Percentiles rank a stretch among this genome's conserved stretches.
Evolutionary conservation across 2,329 filamentous ascomycete species (phyloP).

Genomic region (Fragosphaeria purpurea): DNA sequence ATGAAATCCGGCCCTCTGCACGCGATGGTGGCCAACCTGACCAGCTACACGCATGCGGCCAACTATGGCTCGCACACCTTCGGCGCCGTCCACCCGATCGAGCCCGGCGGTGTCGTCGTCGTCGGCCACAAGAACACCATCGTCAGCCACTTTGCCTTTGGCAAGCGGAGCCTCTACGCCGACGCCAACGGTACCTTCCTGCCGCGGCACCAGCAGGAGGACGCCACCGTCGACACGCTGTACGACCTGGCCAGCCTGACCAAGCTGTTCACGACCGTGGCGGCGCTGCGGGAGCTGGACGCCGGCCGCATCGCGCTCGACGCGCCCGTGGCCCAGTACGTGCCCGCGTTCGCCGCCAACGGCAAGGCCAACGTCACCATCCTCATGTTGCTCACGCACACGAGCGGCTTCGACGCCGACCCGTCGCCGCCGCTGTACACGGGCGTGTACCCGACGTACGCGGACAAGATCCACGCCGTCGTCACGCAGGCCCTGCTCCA

Average conservation of each 20-base stretch:
- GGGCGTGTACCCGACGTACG: constrained; percentile 16
- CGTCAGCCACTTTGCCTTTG: constrained; percentile 19
- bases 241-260: constrained; percentile 29
- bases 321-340: constrained; percentile 20
- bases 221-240: constrained; percentile 23
- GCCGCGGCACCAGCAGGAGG: constrained; percentile 16
- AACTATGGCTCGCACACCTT: neutral
- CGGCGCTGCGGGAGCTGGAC: constrained; percentile 22
- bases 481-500: constrained; percentile 18
- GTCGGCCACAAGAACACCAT: constrained; percentile 15
- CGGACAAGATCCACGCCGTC: constrained; percentile 18
- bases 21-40: neutral
- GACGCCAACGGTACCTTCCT: constrained; percentile 21
- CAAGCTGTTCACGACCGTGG: constrained; percentile 27
- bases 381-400: constrained; percentile 23
- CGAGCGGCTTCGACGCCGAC: constrained; percentile 22
- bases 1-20: neutral
- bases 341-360: constrained; percentile 22
- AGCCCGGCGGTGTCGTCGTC: constrained; percentile 17
- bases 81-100: constrained; percentile 12
- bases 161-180: constrained; percentile 18
- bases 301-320: constrained; percentile 16
- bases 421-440: constrained; percentile 18
- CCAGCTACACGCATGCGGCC: neutral
- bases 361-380: constrained; percentile 25